phyloP scores from a whole-genome alignment of 164 flowering plant species.

The Cinnamomum micranthum region DNA sequence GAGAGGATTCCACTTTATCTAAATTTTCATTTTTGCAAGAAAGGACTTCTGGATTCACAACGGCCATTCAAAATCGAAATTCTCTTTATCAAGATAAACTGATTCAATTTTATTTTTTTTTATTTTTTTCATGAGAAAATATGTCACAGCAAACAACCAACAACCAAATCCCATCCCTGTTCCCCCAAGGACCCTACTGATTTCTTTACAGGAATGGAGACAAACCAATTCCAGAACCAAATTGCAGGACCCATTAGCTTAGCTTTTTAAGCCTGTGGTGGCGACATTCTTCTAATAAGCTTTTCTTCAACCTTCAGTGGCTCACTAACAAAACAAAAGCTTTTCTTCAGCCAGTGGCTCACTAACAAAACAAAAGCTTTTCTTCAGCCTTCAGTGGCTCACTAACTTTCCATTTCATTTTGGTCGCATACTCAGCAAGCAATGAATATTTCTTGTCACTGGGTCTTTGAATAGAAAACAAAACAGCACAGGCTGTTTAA shows the following conservation, averaged over 20 bases:
- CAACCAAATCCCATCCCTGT: background rate
- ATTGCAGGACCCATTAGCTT: too few relatives aligned
- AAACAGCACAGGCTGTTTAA: background rate
- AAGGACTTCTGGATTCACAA: too few relatives aligned
- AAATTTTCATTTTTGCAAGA: too few relatives aligned
- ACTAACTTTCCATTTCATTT: background rate
- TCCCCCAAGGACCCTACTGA: background rate
- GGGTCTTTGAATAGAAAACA: background rate
- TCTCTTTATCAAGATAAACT: too few relatives aligned
- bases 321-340: background rate
- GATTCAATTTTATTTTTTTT: too few relatives aligned
- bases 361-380: background rate
- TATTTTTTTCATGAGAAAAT: too few relatives aligned
- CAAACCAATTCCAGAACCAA: background rate
- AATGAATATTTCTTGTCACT: background rate
- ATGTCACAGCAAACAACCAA: too few relatives aligned
- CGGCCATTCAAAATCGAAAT: too few relatives aligned
- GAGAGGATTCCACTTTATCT: too few relatives aligned
- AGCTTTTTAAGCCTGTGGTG: too few relatives aligned
- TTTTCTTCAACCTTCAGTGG: too few relatives aligned
- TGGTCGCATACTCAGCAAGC: slow-evolving; percentile 5
- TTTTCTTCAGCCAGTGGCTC: background rate
- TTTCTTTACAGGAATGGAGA: background rate
- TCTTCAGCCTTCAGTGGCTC: background rate
- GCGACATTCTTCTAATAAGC: too few relatives aligned